Evolutionary conservation across 2,329 filamentous ascomycete species (phyloP).

Genomic region (Ceratocystis cubensis): DNA sequence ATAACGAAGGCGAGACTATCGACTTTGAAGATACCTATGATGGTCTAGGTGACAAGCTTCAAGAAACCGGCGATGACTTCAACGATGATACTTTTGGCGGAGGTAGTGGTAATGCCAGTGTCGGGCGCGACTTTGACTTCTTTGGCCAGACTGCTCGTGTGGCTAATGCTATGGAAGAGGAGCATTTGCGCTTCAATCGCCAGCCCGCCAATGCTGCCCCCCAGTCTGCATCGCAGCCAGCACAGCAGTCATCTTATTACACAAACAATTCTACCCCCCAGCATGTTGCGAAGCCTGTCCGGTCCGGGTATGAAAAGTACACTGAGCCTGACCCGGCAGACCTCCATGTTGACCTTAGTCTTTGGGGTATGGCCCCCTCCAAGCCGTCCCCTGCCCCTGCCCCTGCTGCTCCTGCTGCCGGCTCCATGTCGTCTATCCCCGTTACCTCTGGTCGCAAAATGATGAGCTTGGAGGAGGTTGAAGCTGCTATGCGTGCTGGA

Average conservation of each 20-base stretch:
- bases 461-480: conserved; percentile 93
- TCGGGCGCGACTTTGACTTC: conserved; percentile 95
- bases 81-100: conserved; percentile 88
- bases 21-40: conserved; percentile 98
- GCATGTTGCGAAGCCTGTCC: conserved; percentile 44
- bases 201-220: conserved; percentile 38
- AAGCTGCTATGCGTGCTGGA: conserved; percentile 68
- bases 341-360: conserved; percentile 79
- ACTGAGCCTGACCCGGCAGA: conserved; percentile 73
- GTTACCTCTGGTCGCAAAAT: conserved; percentile 51
- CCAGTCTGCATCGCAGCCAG: conserved; percentile 28
- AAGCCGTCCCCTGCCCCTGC: conserved; percentile 31
- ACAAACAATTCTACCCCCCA: conserved; percentile 21
- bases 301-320: conserved; percentile 87
- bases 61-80: conserved; percentile 85
- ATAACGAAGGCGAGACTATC: conserved; percentile 44
- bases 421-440: conserved; percentile 11
- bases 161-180: conserved; percentile 73
- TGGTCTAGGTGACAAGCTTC: conserved; percentile 76
- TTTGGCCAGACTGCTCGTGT: conserved; percentile 86
- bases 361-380: conserved; percentile 67
- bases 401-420: conserved; percentile 23
- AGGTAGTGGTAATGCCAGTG: conserved; percentile 37
- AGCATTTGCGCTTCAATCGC: conserved; percentile 71
- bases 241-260: conserved; percentile 27